Evolutionary conservation across 495 filamentous ascomycete species (phyloP).

Genomic region (Elaphomyces granulatus): DNA sequence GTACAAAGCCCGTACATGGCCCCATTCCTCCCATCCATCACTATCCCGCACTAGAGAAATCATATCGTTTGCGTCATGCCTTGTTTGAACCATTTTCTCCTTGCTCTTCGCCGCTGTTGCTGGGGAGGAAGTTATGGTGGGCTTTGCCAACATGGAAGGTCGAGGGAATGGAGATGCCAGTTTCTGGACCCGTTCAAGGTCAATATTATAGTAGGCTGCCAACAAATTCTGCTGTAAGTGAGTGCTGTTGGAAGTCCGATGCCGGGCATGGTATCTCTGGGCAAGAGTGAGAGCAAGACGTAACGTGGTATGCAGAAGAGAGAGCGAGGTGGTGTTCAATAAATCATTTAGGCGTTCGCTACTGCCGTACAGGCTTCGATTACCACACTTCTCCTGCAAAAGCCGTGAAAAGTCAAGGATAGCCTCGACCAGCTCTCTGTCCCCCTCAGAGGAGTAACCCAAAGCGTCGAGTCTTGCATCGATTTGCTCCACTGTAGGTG

Average conservation of each 20-base stretch:
- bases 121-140: constrained; percentile 28
- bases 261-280: constrained; percentile 78
- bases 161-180: constrained; percentile 73
- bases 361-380: constrained; percentile 90
- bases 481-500: constrained; percentile 32
- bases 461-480: constrained; percentile 38
- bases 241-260: constrained; percentile 41
- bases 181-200: constrained; percentile 73
- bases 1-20: constrained; percentile 48
- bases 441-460: constrained; percentile 57
- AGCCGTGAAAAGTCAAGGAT: constrained; percentile 74
- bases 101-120: constrained; percentile 50
- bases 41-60: constrained; percentile 48
- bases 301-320: constrained; percentile 59
- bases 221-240: constrained; percentile 59
- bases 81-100: constrained; percentile 45
- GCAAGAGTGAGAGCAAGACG: constrained; percentile 69
- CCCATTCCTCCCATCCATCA: constrained; percentile 52
- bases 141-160: constrained; percentile 30
- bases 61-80: constrained; percentile 58
- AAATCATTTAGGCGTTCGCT: constrained; percentile 76
- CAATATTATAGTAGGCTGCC: constrained; percentile 84
- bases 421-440: constrained; percentile 61
- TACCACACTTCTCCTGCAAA: constrained; percentile 88
- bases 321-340: constrained; percentile 70